These are phyloP conservation scores for Ormosia semicastrata DNA, from an alignment of 306 rosid genomes.

Conservation along the genomic window DNA sequence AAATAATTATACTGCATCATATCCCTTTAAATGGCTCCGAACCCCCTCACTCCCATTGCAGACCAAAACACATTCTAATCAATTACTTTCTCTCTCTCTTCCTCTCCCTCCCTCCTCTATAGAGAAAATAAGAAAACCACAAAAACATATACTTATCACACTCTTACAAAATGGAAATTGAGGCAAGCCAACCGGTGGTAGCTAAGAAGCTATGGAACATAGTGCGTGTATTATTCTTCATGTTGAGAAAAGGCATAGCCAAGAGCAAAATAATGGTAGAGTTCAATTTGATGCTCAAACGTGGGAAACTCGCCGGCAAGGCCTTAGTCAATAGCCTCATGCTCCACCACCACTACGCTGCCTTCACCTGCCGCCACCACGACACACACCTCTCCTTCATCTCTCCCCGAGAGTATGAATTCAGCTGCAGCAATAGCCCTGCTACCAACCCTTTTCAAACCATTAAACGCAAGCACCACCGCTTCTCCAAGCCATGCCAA, in stretches of 20 bases:
- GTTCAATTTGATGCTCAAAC: slow-evolving; percentile 56
- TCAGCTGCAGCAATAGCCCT: slow-evolving; percentile 96
- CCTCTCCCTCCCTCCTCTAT: neutral
- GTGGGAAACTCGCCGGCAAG: slow-evolving; percentile 70
- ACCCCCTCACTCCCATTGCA: neutral
- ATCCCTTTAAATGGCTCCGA: slow-evolving; percentile 21
- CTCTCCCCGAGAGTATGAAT: slow-evolving; percentile 75
- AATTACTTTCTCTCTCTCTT: neutral
- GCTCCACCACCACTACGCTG: slow-evolving; percentile 45
- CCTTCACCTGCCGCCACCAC: slow-evolving; percentile 61
- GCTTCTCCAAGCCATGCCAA: slow-evolving; percentile 32
- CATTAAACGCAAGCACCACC: slow-evolving; percentile 34
- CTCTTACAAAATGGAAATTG: slow-evolving; percentile 60
- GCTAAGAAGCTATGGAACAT: slow-evolving; percentile 77
- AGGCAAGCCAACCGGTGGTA: slow-evolving; percentile 40
- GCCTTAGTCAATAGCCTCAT: slow-evolving; percentile 52
- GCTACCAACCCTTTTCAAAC: slow-evolving; percentile 44
- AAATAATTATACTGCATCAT: neutral
- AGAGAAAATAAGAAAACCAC: neutral
- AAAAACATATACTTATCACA: neutral
- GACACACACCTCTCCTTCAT: slow-evolving; percentile 51
- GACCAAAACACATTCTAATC: neutral
- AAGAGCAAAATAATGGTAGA: slow-evolving; percentile 63
- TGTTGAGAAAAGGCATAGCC: slow-evolving; percentile 69
- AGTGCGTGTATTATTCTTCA: slow-evolving; percentile 54